Base-by-base conservation (phyloP, 495 filamentous ascomycete species). In the Daldinia bambusicola region DNA sequence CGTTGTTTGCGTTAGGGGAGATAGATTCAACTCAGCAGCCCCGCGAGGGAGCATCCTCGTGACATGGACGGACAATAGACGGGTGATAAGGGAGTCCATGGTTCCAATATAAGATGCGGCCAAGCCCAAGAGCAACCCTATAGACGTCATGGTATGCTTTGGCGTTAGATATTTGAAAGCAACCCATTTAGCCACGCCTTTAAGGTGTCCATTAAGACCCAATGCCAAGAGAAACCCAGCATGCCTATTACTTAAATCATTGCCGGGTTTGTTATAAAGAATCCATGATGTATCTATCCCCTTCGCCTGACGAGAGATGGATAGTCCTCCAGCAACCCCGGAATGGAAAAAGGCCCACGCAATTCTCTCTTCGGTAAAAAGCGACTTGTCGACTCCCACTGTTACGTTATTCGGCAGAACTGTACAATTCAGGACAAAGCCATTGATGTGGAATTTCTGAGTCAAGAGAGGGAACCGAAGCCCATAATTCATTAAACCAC, bases 251-350 rank as follows among this genome's bases (percentile, higher is more conserved):
- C 88, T 95, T 1, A 97, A 88, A 30, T 99, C 96, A 37, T 88
- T 85, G 0, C 80, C 81, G 0, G 96, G 95, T 76, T 97, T 98
- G 81, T 99, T 99, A 82, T 95, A 98, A 40, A 97, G 84, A 72
- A 99, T 97, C 95, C 95, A 99, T 0, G 94, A 97, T 1, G 94
- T 97, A 72, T 99, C 95, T 66, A 99, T 97, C 6, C 94, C 93
- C 77, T 92, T 94, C 0, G 94, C 95, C 36, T 93, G 86, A 30
- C 89, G 91, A 0, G 96, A 96, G 56, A 98, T 96, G 37, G 92
- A 93, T 55, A 99, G 82, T 8, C 95, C 95, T 12, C 91, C 91
- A 5, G 95, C 89, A 20, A 97, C 95, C 36, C 95, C 95, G 64
- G 94, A 91, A 80, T 99, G 94, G 82, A 99, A 99, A 80, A 97